Evolutionary conservation across 495 filamentous ascomycete genomes (phyloP).

Genomic region (Trichoderma parareesei): DNA sequence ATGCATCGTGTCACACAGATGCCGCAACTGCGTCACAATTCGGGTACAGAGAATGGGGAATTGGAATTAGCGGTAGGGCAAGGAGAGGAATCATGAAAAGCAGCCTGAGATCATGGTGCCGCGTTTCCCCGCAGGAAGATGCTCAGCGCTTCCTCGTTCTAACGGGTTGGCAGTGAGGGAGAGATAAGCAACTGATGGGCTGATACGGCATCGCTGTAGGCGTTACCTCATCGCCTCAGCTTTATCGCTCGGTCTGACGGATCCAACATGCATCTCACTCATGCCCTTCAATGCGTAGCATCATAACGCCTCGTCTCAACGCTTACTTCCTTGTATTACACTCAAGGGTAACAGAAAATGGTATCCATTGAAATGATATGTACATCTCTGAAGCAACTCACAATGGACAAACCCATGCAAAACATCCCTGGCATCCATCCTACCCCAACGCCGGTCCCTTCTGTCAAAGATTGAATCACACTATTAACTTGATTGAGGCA

Average conservation of each 20-base stretch:
- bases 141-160: neutral
- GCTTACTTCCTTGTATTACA: no score
- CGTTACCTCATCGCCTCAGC: neutral
- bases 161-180: neutral
- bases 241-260: neutral
- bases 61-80: neutral
- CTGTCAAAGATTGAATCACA: neutral
- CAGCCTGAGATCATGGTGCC: neutral
- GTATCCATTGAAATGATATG: no score
- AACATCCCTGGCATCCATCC: neutral
- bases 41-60: neutral
- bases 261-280: no score
- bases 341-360: no score
- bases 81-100: neutral
- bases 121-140: neutral
- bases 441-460: neutral
- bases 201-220: neutral
- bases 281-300: neutral
- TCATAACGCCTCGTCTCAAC: neutral
- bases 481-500: neutral
- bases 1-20: conserved; percentile 52
- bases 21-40: neutral
- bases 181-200: neutral
- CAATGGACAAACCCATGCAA: neutral
- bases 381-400: neutral